Conservation (phyloP, 2,329 filamentous ascomycete species). For the Aschersonia sp. region DNA sequence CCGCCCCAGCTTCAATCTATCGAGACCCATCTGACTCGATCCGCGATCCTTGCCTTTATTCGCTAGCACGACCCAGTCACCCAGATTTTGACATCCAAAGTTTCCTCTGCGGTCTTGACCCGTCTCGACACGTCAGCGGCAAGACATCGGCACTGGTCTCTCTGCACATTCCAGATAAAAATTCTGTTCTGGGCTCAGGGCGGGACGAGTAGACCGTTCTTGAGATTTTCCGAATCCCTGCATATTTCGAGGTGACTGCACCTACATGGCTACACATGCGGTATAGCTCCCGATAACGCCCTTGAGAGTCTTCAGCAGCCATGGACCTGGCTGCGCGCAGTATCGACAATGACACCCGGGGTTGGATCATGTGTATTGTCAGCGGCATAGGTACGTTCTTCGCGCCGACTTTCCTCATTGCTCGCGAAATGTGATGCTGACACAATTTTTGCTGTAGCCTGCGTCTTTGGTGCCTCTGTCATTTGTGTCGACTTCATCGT, state of each 20-base stretch:
- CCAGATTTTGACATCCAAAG: neutral
- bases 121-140: neutral
- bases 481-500: conserved; percentile 77
- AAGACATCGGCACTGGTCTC: too few species aligned
- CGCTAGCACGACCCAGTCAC: neutral
- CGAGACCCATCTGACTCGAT: neutral
- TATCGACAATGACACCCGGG: conserved; percentile 68
- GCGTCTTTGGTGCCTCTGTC: conserved; percentile 62
- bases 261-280: neutral
- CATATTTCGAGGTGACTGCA: neutral
- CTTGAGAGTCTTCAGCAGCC: conserved; percentile 6
- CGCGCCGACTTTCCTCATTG: neutral
- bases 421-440: neutral
- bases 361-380: conserved; percentile 85
- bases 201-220: neutral
- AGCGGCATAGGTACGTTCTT: conserved; percentile 51
- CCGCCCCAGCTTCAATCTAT: neutral
- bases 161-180: neutral
- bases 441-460: conserved; percentile 26
- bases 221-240: neutral
- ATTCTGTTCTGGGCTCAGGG: neutral
- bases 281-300: too few species aligned
- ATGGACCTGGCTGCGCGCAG: conserved; percentile 22
- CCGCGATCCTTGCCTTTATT: neutral
- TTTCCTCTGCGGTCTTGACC: neutral